Percentiles rank a stretch among this genome's conserved stretches.
Evolutionary conservation across 176 grass and related monocot genomes (phyloP).

Genomic region (Oryza meridionalis): DNA sequence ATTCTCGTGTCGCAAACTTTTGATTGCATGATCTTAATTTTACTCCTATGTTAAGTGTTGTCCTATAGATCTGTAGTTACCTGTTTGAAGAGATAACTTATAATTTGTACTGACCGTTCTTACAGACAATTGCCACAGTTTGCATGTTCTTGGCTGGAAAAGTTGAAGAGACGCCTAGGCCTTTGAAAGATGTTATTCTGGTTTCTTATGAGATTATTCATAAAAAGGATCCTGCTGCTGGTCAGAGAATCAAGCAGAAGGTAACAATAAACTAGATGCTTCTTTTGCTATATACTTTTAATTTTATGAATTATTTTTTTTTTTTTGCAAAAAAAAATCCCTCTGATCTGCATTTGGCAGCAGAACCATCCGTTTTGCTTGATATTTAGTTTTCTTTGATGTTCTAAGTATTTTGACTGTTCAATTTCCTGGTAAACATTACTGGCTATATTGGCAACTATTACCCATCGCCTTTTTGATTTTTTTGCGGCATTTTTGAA

Average conservation of each 20-base stretch:
- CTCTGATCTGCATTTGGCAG: background rate
- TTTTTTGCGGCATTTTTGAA: background rate
- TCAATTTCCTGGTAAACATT: background rate
- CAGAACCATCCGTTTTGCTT: background rate
- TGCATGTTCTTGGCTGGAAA: slow-evolving; percentile 99
- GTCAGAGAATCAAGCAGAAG: slow-evolving; percentile 96
- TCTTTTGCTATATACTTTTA: slow-evolving; percentile 31
- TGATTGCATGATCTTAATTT: background rate
- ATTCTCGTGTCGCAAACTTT: background rate
- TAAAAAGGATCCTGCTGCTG: slow-evolving; percentile 91
- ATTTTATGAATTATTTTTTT: background rate
- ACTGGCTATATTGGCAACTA: background rate
- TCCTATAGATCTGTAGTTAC: slow-evolving; percentile 22
- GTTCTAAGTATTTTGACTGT: background rate
- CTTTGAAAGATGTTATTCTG: slow-evolving; percentile 89
- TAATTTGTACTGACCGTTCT: slow-evolving; percentile 34
- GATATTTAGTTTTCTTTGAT: background rate
- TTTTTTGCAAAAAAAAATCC: background rate
- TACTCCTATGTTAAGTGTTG: background rate
- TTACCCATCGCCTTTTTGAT: background rate
- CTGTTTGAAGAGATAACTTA: slow-evolving; percentile 4
- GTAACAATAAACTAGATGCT: slow-evolving; percentile 43
- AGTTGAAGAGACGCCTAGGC: slow-evolving; percentile 95
- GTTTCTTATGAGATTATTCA: slow-evolving; percentile 94
- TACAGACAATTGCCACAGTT: slow-evolving; percentile 94